These are phyloP conservation scores for Salinomyces thailandicus DNA, from an alignment of 2,329 filamentous ascomycete species.

Conservation along the genomic window DNA sequence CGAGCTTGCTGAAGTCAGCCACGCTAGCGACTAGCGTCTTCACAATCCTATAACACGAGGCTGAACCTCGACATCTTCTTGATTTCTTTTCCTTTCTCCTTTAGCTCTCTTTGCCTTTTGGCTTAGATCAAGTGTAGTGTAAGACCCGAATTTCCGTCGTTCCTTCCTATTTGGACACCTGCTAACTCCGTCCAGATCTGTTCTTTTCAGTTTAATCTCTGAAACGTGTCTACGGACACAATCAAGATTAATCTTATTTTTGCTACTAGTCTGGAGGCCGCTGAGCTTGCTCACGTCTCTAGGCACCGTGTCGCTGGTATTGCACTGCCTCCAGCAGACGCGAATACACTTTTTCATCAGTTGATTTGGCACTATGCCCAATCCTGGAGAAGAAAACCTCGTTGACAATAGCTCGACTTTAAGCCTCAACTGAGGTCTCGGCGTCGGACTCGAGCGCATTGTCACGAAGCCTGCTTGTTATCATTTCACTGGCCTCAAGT, in stretches of 20 bases:
- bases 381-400: conserved; percentile 23
- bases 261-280: conserved; percentile 45
- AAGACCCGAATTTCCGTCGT: background rate
- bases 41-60: too few relatives aligned
- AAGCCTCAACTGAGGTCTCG: too few relatives aligned
- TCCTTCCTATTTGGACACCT: background rate
- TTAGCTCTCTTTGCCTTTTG: conserved; percentile 6
- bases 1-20: background rate
- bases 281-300: conserved; percentile 62
- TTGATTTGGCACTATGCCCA: conserved; percentile 10
- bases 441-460: too few relatives aligned
- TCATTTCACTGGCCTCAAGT: too few relatives aligned
- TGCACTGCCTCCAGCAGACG: conserved; percentile 65
- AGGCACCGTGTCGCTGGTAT: conserved; percentile 64
- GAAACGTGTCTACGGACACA: conserved; percentile 64
- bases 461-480: too few relatives aligned
- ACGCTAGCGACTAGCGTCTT: background rate
- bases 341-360: conserved; percentile 39
- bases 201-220: conserved; percentile 80
- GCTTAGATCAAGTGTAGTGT: conserved; percentile 6
- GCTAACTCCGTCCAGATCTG: background rate
- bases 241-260: conserved; percentile 80
- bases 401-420: too few relatives aligned
- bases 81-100: background rate
- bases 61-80: background rate